Evolutionary conservation across 257 asterid genomes (phyloP), one percentile per base, ranked within the genome.

Genomic region (Petrea volubilis): DNA sequence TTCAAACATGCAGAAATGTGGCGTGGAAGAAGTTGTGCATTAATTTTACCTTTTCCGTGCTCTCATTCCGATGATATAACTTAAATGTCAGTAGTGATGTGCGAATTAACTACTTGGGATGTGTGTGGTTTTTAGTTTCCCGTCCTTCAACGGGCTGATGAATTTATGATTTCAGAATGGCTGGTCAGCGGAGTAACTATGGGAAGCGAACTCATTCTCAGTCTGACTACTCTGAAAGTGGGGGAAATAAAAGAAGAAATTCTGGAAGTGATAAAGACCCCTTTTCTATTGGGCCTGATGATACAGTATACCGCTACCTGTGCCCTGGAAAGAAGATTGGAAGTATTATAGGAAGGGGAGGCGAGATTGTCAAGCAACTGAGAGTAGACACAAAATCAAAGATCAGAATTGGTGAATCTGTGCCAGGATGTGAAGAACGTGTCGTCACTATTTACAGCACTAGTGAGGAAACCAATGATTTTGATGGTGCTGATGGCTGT

Each of bases 281-380:
- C 21, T 88, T 81, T 72, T 74, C 96, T 52, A 75, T 91, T 43
- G 90, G 89, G 20, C 57, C 90, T 24, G 97, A 88, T 20, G 95
- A 91, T 69, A 91, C 97, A 0, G 99, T 89, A 25, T 91, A 89
- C 69, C 93, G 93, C 36, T 94, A 91, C 83, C 74, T 94, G 70
- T 91, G 96, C 75, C 87, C 95, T 20, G 93, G 84, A 58, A 91
- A 85, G 86, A 89, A 91, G 74, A 89, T 94, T 56, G 98, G 98
- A 50, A 91, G 97, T 59, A 91, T 94, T 50, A 94, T 94, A 6
- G 95, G 99, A 75, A 84, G 95, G 87, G 98, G 97, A 33, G 98
- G 98, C 33, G 99, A 95, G 74, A 95, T 90, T 74, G 90, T 88
- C 79, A 95, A 95, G 84, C 99, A 90, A 82, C 85, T 92, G 55